Evolutionary conservation across 176 grass and related monocot species (phyloP), one percentile per base, ranked within the genome.

Genomic region (Carex pumila): DNA sequence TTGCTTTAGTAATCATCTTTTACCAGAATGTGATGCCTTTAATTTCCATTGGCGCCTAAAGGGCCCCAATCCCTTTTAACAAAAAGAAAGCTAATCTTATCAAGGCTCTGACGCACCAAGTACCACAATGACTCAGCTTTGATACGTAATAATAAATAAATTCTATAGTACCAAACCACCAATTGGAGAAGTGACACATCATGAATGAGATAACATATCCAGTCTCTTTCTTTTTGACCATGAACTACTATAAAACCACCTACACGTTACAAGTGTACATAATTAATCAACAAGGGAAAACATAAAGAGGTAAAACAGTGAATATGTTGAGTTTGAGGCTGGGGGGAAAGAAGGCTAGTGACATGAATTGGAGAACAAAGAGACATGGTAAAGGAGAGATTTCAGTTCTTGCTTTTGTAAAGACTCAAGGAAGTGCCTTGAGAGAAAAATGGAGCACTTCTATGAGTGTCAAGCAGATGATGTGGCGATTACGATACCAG

Each of bases 401-500:
- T 70, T 12, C 39, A 10, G 43, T 73, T n/a, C 3, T 73, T 10
- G 45, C n/a, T 25, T 57, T 82, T 61, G 12, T 82, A 3, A 82
- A 65, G n/a, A 25, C 32, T 64, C 54, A 17, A 15, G 39, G 50
- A 15, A 82, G 3, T 82, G 58, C 36, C 8, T 15, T 84, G 29
- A 72, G 58, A 15, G 29, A 59, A 57, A 55, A 61, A 57, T 71
- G 66, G 66, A 68, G 83, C 34, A 41, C 32, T 58, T 43, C 29
- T 32, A 21, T 43, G 14, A 57, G 13, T 12, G 30, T 68, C 71
- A 88, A 30, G 61, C 86, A 84, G 14, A 41, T 59, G 25, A 29
- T 88, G 19, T 88, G 80, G 86, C 73, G 58, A 66, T 45, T 84
- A 22, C 68, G 73, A n/a, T 79, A 62, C 17, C 71, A 43, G 6